Percentiles rank a stretch among this genome's conserved stretches.
phyloP scores from a whole-genome alignment of 352 stramenopile species.

The Phytopythium oedochilum region DNA sequence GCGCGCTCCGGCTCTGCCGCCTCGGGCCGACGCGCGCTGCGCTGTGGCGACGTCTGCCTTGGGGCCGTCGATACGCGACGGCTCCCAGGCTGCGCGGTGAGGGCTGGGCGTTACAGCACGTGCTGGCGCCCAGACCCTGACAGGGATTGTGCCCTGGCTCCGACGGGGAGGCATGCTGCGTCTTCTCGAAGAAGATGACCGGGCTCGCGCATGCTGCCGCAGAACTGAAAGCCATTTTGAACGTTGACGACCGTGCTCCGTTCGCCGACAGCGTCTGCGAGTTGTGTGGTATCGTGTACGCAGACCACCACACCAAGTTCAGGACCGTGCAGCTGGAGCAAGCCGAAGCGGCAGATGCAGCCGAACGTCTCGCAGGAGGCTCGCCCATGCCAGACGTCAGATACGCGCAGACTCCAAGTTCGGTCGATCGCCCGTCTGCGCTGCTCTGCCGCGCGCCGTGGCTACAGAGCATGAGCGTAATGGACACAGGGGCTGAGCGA shows the following conservation, averaged over 20 bases:
- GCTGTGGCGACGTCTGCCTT: too few relatives aligned
- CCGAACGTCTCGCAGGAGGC: background rate
- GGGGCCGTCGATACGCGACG: too few relatives aligned
- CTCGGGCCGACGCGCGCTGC: too few relatives aligned
- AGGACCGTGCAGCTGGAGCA: background rate
- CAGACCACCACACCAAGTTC: background rate
- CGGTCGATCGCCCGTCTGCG: background rate
- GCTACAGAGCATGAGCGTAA: background rate
- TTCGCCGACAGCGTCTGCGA: too few relatives aligned
- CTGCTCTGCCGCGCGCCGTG: background rate
- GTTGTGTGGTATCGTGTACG: too few relatives aligned
- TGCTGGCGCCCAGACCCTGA: too few relatives aligned
- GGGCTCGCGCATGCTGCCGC: too few relatives aligned
- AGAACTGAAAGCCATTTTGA: too few relatives aligned
- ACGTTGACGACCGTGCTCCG: too few relatives aligned
- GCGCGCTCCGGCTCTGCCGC: too few relatives aligned
- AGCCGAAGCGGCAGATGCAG: background rate
- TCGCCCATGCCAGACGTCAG: background rate
- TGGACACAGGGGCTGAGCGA: background rate
- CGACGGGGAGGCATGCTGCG: background rate
- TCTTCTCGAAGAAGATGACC: background rate
- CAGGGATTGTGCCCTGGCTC: background rate
- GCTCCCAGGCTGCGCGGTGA: too few relatives aligned
- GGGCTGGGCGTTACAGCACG: too few relatives aligned
- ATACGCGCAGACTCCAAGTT: background rate